A percentile compares a stretch with the other conserved stretches of the same genome.
These are phyloP conservation scores for Kwoniella shivajii DNA, from an alignment of 1,284 basidiomycete genomes.

Conservation along the genomic window DNA sequence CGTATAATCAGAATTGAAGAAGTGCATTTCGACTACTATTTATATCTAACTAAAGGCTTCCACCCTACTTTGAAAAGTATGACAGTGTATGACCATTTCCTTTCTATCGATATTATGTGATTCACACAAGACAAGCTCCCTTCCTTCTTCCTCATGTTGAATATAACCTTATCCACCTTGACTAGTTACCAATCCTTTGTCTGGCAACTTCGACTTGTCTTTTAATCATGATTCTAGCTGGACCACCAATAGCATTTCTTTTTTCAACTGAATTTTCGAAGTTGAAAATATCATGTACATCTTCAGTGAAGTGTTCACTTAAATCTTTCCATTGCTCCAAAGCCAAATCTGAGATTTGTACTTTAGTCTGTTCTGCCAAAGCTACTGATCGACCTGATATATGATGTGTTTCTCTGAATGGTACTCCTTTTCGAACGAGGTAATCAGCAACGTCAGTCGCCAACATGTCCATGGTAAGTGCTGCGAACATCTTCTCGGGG, in stretches of 20 bases:
- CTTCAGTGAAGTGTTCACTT: constrained; percentile 77
- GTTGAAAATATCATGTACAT: constrained; percentile 79
- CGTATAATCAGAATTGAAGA: no score
- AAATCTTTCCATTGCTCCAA: constrained; percentile 77
- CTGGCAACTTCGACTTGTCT: constrained; percentile 74
- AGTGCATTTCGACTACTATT: no score
- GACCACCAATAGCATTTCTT: constrained; percentile 87
- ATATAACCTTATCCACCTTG: background rate
- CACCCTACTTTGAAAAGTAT: no score
- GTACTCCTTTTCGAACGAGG: constrained; percentile 92
- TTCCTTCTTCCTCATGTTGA: background rate
- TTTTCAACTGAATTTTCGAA: constrained; percentile 94
- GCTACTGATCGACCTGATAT: constrained; percentile 95
- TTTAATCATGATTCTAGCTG: constrained; percentile 79
- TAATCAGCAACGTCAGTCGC: constrained; percentile 99
- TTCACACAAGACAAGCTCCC: background rate
- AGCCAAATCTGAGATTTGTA: constrained; percentile 77
- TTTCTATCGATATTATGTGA: no score
- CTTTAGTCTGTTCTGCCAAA: constrained; percentile 79
- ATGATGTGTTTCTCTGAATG: constrained; percentile 98
- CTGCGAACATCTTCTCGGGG: constrained; percentile 82
- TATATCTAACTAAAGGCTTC: no score
- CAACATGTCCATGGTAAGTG: constrained; percentile 93
- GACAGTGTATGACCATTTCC: no score
- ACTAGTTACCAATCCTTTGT: constrained; percentile 52